These are phyloP conservation scores for Chrysoporthe deuterocubensis DNA, from an alignment of 2,329 filamentous ascomycete genomes.

Conservation along the genomic window DNA sequence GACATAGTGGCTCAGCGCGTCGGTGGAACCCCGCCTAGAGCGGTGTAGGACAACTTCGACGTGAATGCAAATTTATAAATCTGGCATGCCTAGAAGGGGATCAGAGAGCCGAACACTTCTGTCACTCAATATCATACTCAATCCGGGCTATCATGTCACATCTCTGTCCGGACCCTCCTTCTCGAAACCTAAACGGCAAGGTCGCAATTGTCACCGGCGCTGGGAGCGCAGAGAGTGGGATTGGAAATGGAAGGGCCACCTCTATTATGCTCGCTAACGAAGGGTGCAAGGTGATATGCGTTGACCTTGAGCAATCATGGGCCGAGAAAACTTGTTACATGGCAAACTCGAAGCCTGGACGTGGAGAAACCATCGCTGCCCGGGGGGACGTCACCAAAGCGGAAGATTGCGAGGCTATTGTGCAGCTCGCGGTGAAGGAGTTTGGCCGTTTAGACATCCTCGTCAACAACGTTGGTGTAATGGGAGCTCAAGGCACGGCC, in stretches of 20 bases:
- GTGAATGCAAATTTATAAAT: background rate
- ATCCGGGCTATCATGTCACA: background rate
- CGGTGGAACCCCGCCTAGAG: background rate
- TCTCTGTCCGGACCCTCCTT: slow-evolving; percentile 8
- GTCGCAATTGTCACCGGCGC: slow-evolving; percentile 16
- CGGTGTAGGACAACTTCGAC: background rate
- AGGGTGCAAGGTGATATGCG: slow-evolving; percentile 61
- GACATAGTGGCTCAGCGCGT: background rate
- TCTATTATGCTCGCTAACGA: slow-evolving; percentile 61
- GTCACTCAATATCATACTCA: background rate
- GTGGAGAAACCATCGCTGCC: slow-evolving; percentile 42
- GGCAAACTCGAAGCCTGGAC: slow-evolving; percentile 44
- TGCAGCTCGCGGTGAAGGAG: slow-evolving; percentile 45
- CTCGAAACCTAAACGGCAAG: slow-evolving; percentile 5
- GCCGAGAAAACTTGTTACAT: slow-evolving; percentile 59
- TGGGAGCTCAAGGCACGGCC: slow-evolving; percentile 62
- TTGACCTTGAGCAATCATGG: slow-evolving; percentile 54
- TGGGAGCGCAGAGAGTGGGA: slow-evolving; percentile 5
- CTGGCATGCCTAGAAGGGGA: background rate
- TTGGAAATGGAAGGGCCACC: slow-evolving; percentile 16
- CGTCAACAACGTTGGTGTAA: slow-evolving; percentile 67
- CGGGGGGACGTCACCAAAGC: slow-evolving; percentile 48
- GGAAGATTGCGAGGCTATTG: slow-evolving; percentile 51
- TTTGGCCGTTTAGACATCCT: slow-evolving; percentile 66
- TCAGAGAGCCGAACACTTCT: background rate